These are phyloP conservation scores for Crinitomyces ghanaensis DNA, from an alignment of 805 yeast genomes.

Conservation along the genomic window DNA sequence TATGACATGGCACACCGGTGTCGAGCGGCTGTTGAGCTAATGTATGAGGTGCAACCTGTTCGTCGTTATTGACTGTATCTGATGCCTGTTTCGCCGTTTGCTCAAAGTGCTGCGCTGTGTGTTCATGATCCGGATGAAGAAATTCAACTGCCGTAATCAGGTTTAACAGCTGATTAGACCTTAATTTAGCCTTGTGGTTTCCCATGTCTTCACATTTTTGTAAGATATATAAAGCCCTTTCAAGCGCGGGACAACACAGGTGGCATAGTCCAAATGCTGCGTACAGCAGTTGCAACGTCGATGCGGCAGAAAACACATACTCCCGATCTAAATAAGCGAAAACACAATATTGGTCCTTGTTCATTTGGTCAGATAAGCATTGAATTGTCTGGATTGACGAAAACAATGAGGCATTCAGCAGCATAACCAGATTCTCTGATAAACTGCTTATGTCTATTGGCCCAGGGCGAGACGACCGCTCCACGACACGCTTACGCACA, in stretches of 20 bases:
- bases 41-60: background rate
- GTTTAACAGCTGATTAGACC: conserved; percentile 12
- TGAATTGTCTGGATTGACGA: conserved; percentile 18
- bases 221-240: conserved; percentile 12
- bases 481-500: conserved; percentile 14
- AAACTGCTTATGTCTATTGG: conserved; percentile 11
- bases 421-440: conserved; percentile 10
- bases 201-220: conserved; percentile 10
- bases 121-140: conserved; percentile 5
- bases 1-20: conserved; percentile 2
- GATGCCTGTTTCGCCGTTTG: too few relatives aligned
- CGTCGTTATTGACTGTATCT: too few relatives aligned
- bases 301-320: conserved; percentile 16
- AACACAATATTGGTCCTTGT: conserved; percentile 8
- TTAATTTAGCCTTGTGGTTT: conserved; percentile 10
- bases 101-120: too few relatives aligned
- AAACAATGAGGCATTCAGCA: conserved; percentile 16
- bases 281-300: conserved; percentile 16
- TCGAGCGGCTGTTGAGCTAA: background rate
- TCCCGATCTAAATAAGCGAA: conserved; percentile 19
- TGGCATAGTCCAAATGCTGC: conserved; percentile 14
- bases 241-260: conserved; percentile 11
- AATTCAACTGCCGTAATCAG: conserved; percentile 11
- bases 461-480: conserved; percentile 6
- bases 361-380: conserved; percentile 7